Conservation (phyloP, 139 green algal species). For the Chlamydomonas sphaeroides region DNA sequence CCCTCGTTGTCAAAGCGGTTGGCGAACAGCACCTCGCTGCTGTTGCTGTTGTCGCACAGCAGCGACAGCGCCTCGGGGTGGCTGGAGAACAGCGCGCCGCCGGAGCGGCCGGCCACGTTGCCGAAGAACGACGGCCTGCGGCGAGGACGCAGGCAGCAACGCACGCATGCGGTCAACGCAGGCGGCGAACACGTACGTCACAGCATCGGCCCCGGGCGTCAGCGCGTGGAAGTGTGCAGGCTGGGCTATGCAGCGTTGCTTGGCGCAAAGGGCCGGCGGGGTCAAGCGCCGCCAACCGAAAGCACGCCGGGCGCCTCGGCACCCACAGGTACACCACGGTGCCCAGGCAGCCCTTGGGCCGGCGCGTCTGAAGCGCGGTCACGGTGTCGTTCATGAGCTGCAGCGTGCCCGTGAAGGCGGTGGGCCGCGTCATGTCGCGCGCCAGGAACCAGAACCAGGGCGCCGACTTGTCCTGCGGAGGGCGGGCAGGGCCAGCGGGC, state of each 20-base stretch:
- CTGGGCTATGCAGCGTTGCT: too few relatives aligned
- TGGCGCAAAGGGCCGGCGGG: too few relatives aligned
- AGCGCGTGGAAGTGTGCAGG: too few relatives aligned
- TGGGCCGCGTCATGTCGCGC: not conserved
- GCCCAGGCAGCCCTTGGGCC: conserved; percentile 31
- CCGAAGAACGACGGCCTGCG: too few relatives aligned
- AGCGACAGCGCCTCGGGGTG: conserved; percentile 34
- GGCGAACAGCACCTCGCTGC: not conserved
- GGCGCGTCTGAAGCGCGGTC: not conserved
- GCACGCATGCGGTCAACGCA: too few relatives aligned
- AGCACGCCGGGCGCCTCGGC: not conserved
- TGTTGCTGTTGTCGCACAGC: not conserved
- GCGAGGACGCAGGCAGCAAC: too few relatives aligned
- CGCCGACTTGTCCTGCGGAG: not conserved
- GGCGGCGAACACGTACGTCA: too few relatives aligned
- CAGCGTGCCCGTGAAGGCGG: not conserved
- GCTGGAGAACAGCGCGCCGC: conserved; percentile 19
- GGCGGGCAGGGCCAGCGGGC: too few relatives aligned
- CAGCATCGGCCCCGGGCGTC: too few relatives aligned
- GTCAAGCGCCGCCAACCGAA: not conserved
- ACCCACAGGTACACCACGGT: conserved; percentile 36
- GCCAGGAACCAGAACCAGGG: not conserved
- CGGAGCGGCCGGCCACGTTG: conserved; percentile 6
- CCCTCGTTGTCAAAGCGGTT: too few relatives aligned
- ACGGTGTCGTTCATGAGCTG: not conserved